A percentile compares a stretch with the other conserved stretches of the same genome.
phyloP scores from a whole-genome alignment of 176 grass and related monocot genomes.

The Bromus sterilis region DNA sequence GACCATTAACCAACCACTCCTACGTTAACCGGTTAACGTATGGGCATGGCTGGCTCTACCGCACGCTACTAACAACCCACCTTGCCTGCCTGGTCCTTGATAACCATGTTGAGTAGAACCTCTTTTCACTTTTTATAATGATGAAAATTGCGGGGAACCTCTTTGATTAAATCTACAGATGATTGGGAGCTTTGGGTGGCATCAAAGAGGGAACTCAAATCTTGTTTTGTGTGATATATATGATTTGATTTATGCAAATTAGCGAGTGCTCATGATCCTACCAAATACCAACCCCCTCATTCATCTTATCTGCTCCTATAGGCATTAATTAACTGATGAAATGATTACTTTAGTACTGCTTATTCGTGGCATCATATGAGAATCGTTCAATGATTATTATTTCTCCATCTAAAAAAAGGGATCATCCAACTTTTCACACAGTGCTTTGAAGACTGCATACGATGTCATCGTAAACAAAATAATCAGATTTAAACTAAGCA shows the following conservation, averaged over 20 bases:
- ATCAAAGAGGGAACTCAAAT: neutral
- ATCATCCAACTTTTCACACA: neutral
- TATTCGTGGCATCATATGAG: neutral
- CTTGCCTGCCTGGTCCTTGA: constrained; percentile 19
- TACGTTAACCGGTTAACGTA: neutral
- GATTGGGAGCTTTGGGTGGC: neutral
- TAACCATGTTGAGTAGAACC: neutral
- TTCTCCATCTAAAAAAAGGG: neutral
- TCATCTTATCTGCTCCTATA: neutral
- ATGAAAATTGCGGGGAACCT: too few species aligned
- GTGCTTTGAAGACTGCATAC: neutral
- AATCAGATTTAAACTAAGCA: too few species aligned
- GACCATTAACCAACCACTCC: constrained; percentile 24
- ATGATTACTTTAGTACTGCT: neutral
- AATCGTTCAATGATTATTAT: neutral
- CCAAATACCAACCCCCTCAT: neutral
- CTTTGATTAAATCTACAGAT: too few species aligned
- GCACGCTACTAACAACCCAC: constrained; percentile 18
- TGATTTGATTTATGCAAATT: neutral
- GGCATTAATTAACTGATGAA: neutral
- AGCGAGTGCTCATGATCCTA: neutral
- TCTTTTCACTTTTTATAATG: too few species aligned
- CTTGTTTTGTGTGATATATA: neutral
- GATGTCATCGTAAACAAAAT: too few species aligned
- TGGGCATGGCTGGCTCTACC: neutral